Evolutionary conservation across 805 yeast genomes (phyloP), one percentile per base, ranked within the genome.

Genomic region (Priceomyces melissophilus): DNA sequence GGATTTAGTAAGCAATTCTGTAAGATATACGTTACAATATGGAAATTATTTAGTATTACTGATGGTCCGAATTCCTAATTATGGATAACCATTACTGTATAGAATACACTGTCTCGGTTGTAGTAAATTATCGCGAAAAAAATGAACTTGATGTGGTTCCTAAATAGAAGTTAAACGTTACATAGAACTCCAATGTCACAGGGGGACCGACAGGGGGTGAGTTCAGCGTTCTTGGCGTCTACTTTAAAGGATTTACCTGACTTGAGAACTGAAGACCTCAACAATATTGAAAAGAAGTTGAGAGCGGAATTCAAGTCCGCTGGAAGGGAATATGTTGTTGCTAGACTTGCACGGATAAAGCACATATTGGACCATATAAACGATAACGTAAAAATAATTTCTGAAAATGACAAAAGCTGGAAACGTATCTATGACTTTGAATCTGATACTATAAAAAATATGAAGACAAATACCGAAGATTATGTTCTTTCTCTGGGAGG

Each of bases 371-470:
- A 51, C 4, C 44, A 43, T 26, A 39, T 65, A 8, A 54, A 54
- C 29, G 33, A 50, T 14, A 59, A 59, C 40, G 51, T 66, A 20
- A 55, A 59, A 40, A 31, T 46, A 15, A 47, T 58, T 17, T 47
- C 44, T 25, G 58, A 57, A 3, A 59, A 62, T 39, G 71, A 66
- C 15, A 46, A 51, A 35, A 54, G 55, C 34, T 66, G 72, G 72
- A 41, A 51, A 14, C 57, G 58, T 37, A 54, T 65, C 11, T 64
- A 52, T 44, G 50, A 48, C 17, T 59, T 57, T 41, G 72, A 68
- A 45, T 49, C 60, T n/a, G 65, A 64, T 29, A 56, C 63, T 31
- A 60, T 69, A 25, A 55, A 61, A 31, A 52, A 53, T 28, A 57
- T 68, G 29, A 59, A 55, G 43, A 55, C 57, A 38, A 58, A 54